Conservation (phyloP, 352 stramenopile species). For the Phytopythium sindhum region DNA sequence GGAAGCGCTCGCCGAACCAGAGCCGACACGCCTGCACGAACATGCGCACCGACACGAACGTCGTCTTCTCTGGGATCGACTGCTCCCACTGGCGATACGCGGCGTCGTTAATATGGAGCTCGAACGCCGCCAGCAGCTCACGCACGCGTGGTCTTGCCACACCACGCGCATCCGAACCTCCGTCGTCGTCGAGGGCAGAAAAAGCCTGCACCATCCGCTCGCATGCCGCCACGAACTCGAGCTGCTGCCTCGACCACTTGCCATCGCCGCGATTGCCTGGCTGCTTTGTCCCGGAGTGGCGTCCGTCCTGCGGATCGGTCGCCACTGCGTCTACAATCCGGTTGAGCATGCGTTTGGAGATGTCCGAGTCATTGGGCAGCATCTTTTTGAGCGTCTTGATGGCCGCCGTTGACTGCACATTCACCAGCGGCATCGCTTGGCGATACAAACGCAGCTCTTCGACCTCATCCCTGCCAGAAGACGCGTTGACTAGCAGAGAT, state of each 20-base stretch:
- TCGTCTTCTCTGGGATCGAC: constrained; percentile 17
- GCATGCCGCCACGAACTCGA: constrained; percentile 47
- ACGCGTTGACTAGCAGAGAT: background rate
- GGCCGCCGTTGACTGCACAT: constrained; percentile 53
- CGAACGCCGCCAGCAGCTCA: constrained; percentile 6
- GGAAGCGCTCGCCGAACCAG: constrained; percentile 47
- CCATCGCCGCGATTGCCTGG: background rate
- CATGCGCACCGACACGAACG: constrained; percentile 30
- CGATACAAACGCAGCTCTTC: constrained; percentile 41
- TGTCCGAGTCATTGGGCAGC: constrained; percentile 26
- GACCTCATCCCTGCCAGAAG: background rate
- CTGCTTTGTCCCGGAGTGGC: background rate
- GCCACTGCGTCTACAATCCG: background rate
- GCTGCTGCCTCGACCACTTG: constrained; percentile 7
- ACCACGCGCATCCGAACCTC: background rate
- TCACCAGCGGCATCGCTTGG: constrained; percentile 53
- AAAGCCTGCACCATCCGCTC: constrained; percentile 46
- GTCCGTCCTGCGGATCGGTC: background rate
- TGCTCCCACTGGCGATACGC: constrained; percentile 64
- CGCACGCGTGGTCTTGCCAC: background rate
- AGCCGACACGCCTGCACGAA: constrained; percentile 42
- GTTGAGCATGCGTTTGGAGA: constrained; percentile 51
- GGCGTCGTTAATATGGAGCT: constrained; percentile 31
- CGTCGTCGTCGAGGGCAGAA: background rate
- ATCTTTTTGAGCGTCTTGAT: constrained; percentile 59